phyloP scores from a whole-genome alignment of 176 grass and related monocot species.

The Chloris gayana region DNA sequence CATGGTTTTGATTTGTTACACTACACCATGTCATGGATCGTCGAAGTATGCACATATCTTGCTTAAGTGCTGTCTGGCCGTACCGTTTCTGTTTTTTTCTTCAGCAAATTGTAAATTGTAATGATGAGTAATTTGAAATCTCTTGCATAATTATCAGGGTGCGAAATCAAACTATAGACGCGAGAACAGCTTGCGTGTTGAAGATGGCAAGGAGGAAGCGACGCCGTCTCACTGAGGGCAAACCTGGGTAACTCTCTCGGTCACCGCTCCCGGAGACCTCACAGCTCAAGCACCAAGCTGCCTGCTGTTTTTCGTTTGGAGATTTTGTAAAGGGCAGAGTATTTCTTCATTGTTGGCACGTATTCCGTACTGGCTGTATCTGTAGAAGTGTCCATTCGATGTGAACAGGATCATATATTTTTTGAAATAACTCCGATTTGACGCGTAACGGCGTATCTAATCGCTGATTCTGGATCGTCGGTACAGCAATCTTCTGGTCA shows the following conservation, averaged over 20 bases:
- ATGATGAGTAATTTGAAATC: not conserved
- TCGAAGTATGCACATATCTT: not conserved
- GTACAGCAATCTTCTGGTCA: too few species aligned
- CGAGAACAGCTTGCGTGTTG: conserved; percentile 84
- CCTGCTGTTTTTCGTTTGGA: not conserved
- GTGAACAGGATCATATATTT: too few species aligned
- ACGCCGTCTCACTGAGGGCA: conserved; percentile 25
- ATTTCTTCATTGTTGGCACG: not conserved
- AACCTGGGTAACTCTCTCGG: too few species aligned
- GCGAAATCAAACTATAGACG: conserved; percentile 67
- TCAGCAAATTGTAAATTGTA: conserved; percentile 43
- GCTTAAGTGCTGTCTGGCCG: too few species aligned
- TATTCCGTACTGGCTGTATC: not conserved
- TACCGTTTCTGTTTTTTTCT: conserved; percentile 13
- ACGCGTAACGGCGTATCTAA: too few species aligned
- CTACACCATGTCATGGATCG: too few species aligned
- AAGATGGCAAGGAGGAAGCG: conserved; percentile 32
- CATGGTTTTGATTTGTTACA: too few species aligned
- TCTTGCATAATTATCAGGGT: conserved; percentile 56
- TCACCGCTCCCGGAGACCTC: too few species aligned
- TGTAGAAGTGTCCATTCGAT: not conserved
- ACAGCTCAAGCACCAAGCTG: too few species aligned
- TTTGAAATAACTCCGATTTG: too few species aligned
- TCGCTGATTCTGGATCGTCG: too few species aligned
- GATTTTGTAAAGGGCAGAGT: conserved; percentile 2